Percentiles rank a stretch among this genome's conserved stretches.
Evolutionary conservation across 2,329 filamentous ascomycete genomes (phyloP).

Genomic region (Microcyclospora pomicola): DNA sequence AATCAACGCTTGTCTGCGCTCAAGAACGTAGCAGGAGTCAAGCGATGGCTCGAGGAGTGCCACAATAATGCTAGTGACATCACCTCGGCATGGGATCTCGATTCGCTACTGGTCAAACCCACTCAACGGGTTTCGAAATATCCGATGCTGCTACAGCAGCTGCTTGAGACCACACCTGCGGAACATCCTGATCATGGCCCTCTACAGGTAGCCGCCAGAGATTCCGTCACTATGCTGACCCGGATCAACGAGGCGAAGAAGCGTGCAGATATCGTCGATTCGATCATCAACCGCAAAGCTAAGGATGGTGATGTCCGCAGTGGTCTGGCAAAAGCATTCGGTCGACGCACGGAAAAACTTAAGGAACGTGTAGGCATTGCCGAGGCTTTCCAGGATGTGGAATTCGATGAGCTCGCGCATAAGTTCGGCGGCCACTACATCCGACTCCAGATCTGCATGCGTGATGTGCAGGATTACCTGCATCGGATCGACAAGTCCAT

Average conservation of each 20-base stretch:
- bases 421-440: slow-evolving; percentile 88
- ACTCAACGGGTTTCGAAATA: slow-evolving; percentile 93
- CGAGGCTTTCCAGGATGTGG: slow-evolving; percentile 61
- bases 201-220: slow-evolving; percentile 59
- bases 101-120: slow-evolving; percentile 93
- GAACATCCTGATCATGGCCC: slow-evolving; percentile 68
- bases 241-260: slow-evolving; percentile 91
- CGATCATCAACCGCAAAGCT: slow-evolving; percentile 64
- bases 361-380: slow-evolving; percentile 54
- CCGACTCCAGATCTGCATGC: slow-evolving; percentile 77
- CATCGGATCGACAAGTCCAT: slow-evolving; percentile 70
- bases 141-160: slow-evolving; percentile 66
- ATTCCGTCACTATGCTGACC: slow-evolving; percentile 46
- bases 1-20: slow-evolving; percentile 45
- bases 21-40: slow-evolving; percentile 46
- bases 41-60: slow-evolving; percentile 83
- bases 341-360: slow-evolving; percentile 75
- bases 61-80: slow-evolving; percentile 84
- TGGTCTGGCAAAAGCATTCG: slow-evolving; percentile 80
- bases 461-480: slow-evolving; percentile 87
- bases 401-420: slow-evolving; percentile 68
- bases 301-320: slow-evolving; percentile 79
- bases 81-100: slow-evolving; percentile 85
- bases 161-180: slow-evolving; percentile 63
- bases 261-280: slow-evolving; percentile 80